Conservation (phyloP, 2,329 filamentous ascomycete genomes). For the Penicillium nordicum region DNA sequence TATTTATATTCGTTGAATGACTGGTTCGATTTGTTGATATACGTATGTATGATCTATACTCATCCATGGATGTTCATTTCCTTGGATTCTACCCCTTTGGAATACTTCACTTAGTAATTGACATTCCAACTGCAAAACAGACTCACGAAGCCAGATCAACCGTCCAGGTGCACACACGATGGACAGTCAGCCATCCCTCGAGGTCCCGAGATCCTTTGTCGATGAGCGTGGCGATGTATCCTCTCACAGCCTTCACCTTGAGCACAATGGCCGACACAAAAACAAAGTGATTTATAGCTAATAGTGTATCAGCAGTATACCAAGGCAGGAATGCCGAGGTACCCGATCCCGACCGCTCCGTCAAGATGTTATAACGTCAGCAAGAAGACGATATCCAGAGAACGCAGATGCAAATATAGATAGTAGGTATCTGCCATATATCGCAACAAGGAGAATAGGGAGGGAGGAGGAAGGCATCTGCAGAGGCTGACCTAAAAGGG, state of each 20-base stretch:
- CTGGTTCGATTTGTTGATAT: neutral
- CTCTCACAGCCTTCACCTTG: neutral
- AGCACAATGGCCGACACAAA: neutral
- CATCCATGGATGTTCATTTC: no score
- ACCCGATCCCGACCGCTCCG: no score
- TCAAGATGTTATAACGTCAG: no score
- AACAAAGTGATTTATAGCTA: neutral
- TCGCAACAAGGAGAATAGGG: no score
- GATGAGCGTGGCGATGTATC: neutral
- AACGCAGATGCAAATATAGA: no score
- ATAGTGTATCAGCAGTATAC: no score
- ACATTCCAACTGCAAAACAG: neutral
- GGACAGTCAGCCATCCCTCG: neutral
- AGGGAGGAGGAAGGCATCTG: neutral
- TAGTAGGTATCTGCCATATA: no score
- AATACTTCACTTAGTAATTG: neutral
- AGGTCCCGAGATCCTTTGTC: neutral
- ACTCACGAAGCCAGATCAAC: neutral
- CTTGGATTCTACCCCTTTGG: neutral
- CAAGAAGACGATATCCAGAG: no score
- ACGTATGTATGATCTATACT: neutral
- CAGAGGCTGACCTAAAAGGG: neutral
- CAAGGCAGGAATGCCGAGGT: no score
- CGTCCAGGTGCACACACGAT: neutral
- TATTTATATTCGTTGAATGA: neutral